phyloP scores from a whole-genome alignment of 331 rosid species.

The Acacia concinna region DNA sequence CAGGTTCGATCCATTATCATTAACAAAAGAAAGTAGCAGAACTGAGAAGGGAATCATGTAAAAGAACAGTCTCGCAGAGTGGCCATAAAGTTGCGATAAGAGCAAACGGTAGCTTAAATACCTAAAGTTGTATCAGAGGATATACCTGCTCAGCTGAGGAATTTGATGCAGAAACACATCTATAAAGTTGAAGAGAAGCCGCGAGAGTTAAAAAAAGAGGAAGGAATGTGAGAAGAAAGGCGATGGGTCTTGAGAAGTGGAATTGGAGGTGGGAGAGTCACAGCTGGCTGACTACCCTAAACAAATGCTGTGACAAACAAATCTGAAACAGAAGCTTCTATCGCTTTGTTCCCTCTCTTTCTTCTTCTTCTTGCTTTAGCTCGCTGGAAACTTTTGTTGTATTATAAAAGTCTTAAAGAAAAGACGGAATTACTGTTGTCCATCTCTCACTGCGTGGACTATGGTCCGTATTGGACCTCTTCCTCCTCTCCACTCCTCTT shows the following conservation, averaged over 20 bases:
- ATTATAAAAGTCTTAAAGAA: background rate
- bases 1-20: constrained; percentile 19
- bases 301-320: constrained; percentile 15
- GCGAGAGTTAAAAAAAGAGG: background rate
- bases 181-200: constrained; percentile 3
- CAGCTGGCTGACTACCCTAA: background rate
- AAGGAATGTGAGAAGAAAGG: background rate
- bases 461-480: background rate
- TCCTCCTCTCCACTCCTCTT: background rate
- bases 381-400: background rate
- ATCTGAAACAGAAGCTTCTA: constrained; percentile 32
- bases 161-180: background rate
- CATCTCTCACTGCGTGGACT: constrained; percentile 6
- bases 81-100: background rate
- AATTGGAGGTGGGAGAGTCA: background rate
- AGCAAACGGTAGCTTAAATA: constrained; percentile 1
- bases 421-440: constrained; percentile 4
- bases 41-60: constrained; percentile 29
- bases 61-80: background rate
- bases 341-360: background rate
- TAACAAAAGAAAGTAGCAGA: constrained; percentile 9
- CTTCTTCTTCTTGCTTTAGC: background rate
- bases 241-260: background rate
- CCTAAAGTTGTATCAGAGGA: constrained; percentile 24
- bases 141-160: constrained; percentile 17